Evolutionary conservation across 169 alveolate species (phyloP).

Genomic region (Plasmodium chabaudi): DNA sequence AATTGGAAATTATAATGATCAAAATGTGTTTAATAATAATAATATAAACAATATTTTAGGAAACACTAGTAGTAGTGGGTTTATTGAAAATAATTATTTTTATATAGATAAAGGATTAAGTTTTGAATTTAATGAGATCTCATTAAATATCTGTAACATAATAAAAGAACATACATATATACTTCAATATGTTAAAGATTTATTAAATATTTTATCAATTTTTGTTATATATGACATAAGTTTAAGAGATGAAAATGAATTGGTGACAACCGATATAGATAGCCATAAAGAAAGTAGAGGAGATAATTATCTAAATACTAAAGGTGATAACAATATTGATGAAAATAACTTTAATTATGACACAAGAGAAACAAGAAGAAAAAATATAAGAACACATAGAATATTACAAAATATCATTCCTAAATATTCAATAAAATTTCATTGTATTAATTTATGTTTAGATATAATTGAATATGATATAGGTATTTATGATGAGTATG

Average conservation of each 20-base stretch:
- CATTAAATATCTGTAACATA: slow-evolving; percentile 55
- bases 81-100: not conserved
- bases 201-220: slow-evolving; percentile 44
- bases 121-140: slow-evolving; percentile 58
- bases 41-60: not conserved
- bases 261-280: slow-evolving; percentile 13
- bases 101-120: slow-evolving; percentile 8
- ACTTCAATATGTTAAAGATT: slow-evolving; percentile 40
- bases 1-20: too few relatives aligned
- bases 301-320: slow-evolving; percentile 11
- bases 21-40: too few relatives aligned
- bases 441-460: slow-evolving; percentile 60
- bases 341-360: slow-evolving; percentile 9
- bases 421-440: slow-evolving; percentile 52
- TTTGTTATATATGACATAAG: slow-evolving; percentile 64
- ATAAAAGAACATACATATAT: slow-evolving; percentile 68
- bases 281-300: not conserved
- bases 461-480: slow-evolving; percentile 73
- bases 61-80: not conserved
- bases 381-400: slow-evolving; percentile 55
- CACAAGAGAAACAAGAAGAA: slow-evolving; percentile 17
- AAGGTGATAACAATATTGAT: slow-evolving; percentile 34
- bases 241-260: slow-evolving; percentile 56
- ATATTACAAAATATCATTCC: slow-evolving; percentile 70
- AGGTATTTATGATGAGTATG: slow-evolving; percentile 60